Base-by-base conservation (phyloP, 345 rosid species). In the Corymbia maculata region DNA sequence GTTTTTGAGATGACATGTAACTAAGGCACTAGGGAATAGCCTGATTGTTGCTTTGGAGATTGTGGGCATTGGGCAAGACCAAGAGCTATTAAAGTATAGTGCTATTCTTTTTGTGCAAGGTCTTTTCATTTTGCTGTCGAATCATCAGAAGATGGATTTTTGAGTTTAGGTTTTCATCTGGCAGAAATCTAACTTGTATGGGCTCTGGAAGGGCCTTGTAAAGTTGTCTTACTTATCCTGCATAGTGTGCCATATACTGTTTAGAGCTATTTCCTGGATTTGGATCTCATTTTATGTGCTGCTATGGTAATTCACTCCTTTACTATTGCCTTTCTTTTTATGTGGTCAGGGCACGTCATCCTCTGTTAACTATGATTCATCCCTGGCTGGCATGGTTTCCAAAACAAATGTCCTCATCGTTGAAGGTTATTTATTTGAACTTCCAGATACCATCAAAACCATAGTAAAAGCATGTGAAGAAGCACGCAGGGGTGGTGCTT, bases 391-490 rank as follows among this genome's bases (percentile, higher is more conserved):
- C 89, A 85, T 95, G 88, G 92, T 96, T 90, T 92, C 98, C 84
- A 95, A 94, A 93, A 93, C 97, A 42, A 95, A 92, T 61, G 92
- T 97, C 90, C 91, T 97, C 90, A 94, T 96, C 28, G 95, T 97
- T 89, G 99, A 97, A 93, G 98, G 99, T 47, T 97, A 97, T 93
- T 90, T 97, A 88, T 97, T 97, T 91, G 99, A 96, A 94, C 92
- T 97, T 92, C 98, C 97, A 22, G 98, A 94, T 93, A 96, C 98
- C 7, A 97, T 96, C 84, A 94, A 91, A 89, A 94, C 99, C 89
- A 94, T 96, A 88, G 89, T 93, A 64, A 94, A 93, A 93, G 98
- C 99, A 52, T 97, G 98, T 45, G 96, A 97, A 92, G 99, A 92
- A 93, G 99, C 99, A 55, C 95, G 91, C 85, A 93, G 91, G 86